Base-by-base conservation (phyloP, 1,284 basidiomycete genomes). In the Rhodotorula mucilaginosa region DNA sequence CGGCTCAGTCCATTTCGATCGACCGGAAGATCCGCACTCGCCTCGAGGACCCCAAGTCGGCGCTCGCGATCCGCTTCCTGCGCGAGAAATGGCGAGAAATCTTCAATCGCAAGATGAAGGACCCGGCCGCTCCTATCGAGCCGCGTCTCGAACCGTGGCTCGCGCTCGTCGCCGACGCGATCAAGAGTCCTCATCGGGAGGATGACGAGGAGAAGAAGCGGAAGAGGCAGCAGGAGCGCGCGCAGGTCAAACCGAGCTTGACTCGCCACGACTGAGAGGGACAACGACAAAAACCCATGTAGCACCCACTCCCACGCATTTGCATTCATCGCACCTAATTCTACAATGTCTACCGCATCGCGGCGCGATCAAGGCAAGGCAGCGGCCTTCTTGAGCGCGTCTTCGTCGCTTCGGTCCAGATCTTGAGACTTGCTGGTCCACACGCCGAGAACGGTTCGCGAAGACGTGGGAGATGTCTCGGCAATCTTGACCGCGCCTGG, bases 1-100 rank as follows among this genome's bases (percentile, higher is more conserved):
- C 88, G 26, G 88, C 92, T 0, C 85, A 90, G 70, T 87, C 86
- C 16, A 84, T 88, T n/a, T 85, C 87, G 66, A 85, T 98, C 68
- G 96, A 98, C 80, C 88, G 92, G 64, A 96, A 92, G 81, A 85
- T 95, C 81, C 88, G 87, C 72, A 92, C 90, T 79, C 86, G 85
- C 51, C 81, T 92, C 16, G 62, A 68, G 26, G 79, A 87, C 1
- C 87, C 90, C 1, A 93, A 90, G 82, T 84, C 88, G 0, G 87
- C 88, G 67, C 80, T 96, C 58, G 93, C 93, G 1, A 83, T 98
- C 76, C 95, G 94, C 80, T 80, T 87, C 65, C 83, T 99, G 52
- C 88, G 94, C 19, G 84, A 84, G 26, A 88, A 90, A 62, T 83
- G 97, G 64, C 82, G 82, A 13, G 81, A 81, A 7, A 84, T 90